phyloP scores from a whole-genome alignment of 768 basidiomycete genomes.

The Clitopilus passeckerianus region DNA sequence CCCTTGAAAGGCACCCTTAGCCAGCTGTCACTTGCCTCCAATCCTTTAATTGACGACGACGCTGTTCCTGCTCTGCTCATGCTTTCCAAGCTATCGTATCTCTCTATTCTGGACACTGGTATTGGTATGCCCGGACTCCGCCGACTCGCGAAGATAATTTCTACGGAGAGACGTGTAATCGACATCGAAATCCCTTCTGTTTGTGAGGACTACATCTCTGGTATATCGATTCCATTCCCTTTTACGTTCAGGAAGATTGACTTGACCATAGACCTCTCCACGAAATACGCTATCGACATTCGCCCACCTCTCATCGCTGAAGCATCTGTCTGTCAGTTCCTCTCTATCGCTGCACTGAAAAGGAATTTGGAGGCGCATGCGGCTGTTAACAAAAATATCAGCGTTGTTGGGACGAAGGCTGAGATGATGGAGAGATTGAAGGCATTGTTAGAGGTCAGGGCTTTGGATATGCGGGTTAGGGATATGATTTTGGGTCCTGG shows the following conservation, averaged over 20 bases:
- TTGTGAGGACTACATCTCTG: constrained; percentile 50
- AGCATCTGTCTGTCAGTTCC: constrained; percentile 30
- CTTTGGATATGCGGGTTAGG: constrained; percentile 46
- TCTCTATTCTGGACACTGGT: constrained; percentile 49
- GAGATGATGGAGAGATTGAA: constrained; percentile 47
- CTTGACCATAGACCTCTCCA: constrained; percentile 32
- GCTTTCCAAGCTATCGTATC: constrained; percentile 39
- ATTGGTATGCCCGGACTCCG: constrained; percentile 58
- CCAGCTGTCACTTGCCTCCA: constrained; percentile 47
- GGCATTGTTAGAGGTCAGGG: constrained; percentile 39
- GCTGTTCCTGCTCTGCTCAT: constrained; percentile 49
- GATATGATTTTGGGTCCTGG: constrained; percentile 29
- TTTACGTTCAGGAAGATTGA: not conserved
- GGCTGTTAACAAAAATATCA: constrained; percentile 36
- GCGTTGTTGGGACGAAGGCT: constrained; percentile 36
- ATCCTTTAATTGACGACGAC: constrained; percentile 51
- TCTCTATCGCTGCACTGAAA: constrained; percentile 44
- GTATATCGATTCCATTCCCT: constrained; percentile 25
- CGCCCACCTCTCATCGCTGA: constrained; percentile 45
- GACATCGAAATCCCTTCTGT: constrained; percentile 48
- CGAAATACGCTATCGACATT: constrained; percentile 42
- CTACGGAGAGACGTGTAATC: constrained; percentile 32
- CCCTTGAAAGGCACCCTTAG: constrained; percentile 49
- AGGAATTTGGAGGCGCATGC: constrained; percentile 58
- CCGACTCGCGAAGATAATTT: constrained; percentile 33